Percentiles rank a stretch among this genome's conserved stretches.
phyloP scores from a whole-genome alignment of 2,329 filamentous ascomycete species.

The Sarocladiaceae sp. region DNA sequence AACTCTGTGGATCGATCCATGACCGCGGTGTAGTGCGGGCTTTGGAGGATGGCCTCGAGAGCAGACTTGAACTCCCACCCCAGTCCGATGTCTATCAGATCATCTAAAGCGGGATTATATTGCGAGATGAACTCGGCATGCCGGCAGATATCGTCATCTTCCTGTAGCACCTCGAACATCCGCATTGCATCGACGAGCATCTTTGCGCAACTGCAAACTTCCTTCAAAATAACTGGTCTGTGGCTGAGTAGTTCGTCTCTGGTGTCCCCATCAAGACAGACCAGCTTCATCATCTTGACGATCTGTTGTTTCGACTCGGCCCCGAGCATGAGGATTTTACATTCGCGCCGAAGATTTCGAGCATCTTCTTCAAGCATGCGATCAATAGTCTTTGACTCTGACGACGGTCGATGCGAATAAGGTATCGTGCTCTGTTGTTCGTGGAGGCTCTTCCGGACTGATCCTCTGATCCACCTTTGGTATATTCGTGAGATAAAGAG shows the following conservation, averaged over 20 bases:
- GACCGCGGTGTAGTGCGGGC: conserved; percentile 67
- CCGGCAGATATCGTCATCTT: conserved; percentile 65
- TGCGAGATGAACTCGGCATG: conserved; percentile 77
- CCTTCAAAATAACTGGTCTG: conserved; percentile 96
- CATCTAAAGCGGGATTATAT: conserved; percentile 87
- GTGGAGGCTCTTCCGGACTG: no score
- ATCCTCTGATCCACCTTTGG: no score
- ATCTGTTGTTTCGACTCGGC: conserved; percentile 99
- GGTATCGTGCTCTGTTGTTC: no score
- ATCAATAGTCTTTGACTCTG: conserved; percentile 94
- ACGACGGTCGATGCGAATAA: no score
- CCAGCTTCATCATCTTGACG: conserved; percentile 99
- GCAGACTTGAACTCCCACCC: conserved; percentile 77
- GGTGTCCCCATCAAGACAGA: conserved; percentile 96
- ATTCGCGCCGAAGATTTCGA: conserved; percentile 87
- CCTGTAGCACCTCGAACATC: conserved; percentile 82
- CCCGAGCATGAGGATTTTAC: conserved; percentile 97
- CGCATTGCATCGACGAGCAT: conserved; percentile 87
- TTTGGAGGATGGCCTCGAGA: conserved; percentile 88
- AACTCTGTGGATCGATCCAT: conserved; percentile 97
- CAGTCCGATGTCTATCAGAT: conserved; percentile 78
- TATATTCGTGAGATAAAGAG: no score
- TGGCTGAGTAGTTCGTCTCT: conserved; percentile 92
- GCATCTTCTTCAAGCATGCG: conserved; percentile 92
- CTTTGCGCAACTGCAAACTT: conserved; percentile 94